Conservation (phyloP, 371 early-diverging fungal species). For the Lichtheimia hyalospora region DNA sequence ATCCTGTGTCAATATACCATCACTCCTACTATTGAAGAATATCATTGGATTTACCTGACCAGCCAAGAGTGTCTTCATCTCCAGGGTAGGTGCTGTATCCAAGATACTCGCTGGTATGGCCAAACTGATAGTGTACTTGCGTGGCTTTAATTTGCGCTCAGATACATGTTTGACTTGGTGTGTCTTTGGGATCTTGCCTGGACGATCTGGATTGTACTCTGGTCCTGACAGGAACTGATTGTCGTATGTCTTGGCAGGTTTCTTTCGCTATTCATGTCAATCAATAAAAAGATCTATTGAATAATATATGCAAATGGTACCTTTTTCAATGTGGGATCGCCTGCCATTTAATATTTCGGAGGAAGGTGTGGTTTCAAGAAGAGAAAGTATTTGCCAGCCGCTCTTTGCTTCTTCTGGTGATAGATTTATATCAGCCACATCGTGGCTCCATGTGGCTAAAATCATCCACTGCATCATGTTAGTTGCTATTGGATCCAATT, state of each 20-base stretch:
- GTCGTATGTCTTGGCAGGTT: slow-evolving; percentile 37
- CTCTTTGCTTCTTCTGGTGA: too few relatives aligned
- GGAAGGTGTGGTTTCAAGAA: too few relatives aligned
- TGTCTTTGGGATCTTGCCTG: slow-evolving; percentile 27
- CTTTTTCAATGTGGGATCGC: neutral
- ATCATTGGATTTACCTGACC: slow-evolving; percentile 56
- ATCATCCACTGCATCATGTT: too few relatives aligned
- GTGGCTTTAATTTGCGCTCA: slow-evolving; percentile 21
- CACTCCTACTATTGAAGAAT: neutral
- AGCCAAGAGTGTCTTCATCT: slow-evolving; percentile 72
- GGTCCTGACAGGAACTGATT: slow-evolving; percentile 55
- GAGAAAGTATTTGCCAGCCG: too few relatives aligned
- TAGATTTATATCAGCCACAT: too few relatives aligned
- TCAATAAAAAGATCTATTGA: neutral
- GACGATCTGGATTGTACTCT: slow-evolving; percentile 41
- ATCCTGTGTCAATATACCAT: neutral
- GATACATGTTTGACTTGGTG: slow-evolving; percentile 21
- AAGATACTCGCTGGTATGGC: slow-evolving; percentile 74
- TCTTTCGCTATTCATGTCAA: slow-evolving; percentile 10
- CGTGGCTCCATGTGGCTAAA: too few relatives aligned
- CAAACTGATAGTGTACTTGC: slow-evolving; percentile 63
- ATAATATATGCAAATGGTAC: neutral
- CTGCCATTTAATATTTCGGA: neutral
- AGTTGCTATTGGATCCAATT: too few relatives aligned
- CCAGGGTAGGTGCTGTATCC: slow-evolving; percentile 67